Evolutionary conservation across 2,329 filamentous ascomycete genomes (phyloP).

Genomic region (Botrytis hyacinthi): DNA sequence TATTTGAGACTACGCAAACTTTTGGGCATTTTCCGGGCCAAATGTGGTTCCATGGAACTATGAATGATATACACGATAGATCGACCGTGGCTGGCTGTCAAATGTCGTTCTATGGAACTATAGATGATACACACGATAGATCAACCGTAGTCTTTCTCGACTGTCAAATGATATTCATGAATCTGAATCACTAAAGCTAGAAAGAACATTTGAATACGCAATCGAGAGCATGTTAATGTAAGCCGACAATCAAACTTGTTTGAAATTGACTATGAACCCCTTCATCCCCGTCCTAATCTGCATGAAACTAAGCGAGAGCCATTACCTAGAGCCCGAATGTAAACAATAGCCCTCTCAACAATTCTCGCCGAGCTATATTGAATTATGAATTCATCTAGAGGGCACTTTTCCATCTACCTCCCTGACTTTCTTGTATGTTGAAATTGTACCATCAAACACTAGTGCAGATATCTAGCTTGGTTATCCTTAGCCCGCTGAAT

Average conservation of each 20-base stretch:
- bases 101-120: slow-evolving; percentile 3
- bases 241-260: background rate
- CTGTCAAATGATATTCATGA: slow-evolving; percentile 8
- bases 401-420: background rate
- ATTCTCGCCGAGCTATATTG: background rate
- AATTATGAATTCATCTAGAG: background rate
- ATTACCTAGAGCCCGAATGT: background rate
- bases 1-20: background rate
- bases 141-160: background rate
- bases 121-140: background rate
- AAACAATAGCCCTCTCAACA: background rate
- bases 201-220: background rate
- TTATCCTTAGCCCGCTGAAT: background rate
- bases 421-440: background rate
- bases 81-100: background rate
- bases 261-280: background rate
- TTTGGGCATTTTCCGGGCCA: background rate
- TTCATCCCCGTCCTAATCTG: slow-evolving; percentile 7
- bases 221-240: background rate
- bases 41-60: background rate
- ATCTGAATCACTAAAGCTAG: background rate
- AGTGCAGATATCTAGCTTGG: background rate
- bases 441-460: background rate
- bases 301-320: slow-evolving; percentile 12
- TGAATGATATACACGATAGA: background rate